Evolutionary conservation across 2,329 filamentous ascomycete species (phyloP), one percentile per base, ranked within the genome.

Genomic region (Penicillium sp.): DNA sequence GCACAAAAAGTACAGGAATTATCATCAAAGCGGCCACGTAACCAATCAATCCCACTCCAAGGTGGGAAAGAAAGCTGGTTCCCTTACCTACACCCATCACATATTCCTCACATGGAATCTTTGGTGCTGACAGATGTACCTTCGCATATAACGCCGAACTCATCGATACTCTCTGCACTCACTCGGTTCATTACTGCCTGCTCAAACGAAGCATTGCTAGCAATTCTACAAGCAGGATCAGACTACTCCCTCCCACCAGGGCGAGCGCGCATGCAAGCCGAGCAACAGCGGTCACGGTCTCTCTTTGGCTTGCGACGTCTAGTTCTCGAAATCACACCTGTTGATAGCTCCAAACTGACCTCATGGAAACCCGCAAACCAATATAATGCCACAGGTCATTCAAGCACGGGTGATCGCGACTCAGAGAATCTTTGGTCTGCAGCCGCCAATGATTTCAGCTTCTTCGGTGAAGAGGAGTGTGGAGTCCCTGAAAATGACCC

Each of bases 211-310:
- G 69, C 78, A 0, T 67, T 76, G 11, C 76, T 85, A 10, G 82
- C 83, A 20, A 76, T 71, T 5, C 74, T 81, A 13, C 78, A 81
- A 62, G 82, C 84, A 3, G 72, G 71, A 35, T 77, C 80, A n/a
- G 81, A 84, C 50, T 86, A 85, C 62, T 78, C 80, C 1, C 72
- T 85, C 3, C 82, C 83, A n/a, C 83, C 83, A 2, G 83, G 83
- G 2, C 76, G 79, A 44, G 76, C 76, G 58, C 78, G 82, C 8
- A 72, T 74, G 8, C 70, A 74, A 38, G 78, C 81, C 10, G 78
- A 82, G 61, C 71, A 74, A 42, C 76, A 81, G 56, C 76, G 78
- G 22, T 77, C 80, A 2, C 72, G 78, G 29, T 77, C 76, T 31
- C 72, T 83, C 2, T 86, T 87, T 62, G 81, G 81, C 1, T 70